Conservation (phyloP, 257 asterid genomes). For the Orobanche coerulescens region DNA sequence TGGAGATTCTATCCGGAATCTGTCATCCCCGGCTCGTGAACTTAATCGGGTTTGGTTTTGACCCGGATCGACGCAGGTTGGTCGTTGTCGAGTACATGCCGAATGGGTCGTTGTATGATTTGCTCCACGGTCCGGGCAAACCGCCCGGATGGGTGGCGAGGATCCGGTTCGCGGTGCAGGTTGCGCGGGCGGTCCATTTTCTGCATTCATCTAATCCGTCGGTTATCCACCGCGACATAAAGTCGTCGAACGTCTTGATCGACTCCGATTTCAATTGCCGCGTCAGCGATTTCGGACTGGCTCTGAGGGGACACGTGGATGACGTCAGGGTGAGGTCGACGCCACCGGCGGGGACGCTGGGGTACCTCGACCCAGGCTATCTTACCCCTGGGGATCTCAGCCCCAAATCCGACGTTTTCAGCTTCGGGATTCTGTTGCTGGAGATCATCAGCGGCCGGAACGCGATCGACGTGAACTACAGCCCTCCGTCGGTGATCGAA, state of each 20-base stretch:
- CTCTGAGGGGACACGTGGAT: conserved; percentile 76
- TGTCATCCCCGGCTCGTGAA: conserved; percentile 61
- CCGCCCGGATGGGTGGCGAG: conserved; percentile 66
- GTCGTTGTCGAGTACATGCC: conserved; percentile 86
- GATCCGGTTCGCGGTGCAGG: conserved; percentile 54
- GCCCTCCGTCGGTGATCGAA: conserved; percentile 78
- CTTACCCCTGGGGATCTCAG: conserved; percentile 83
- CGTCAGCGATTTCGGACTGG: conserved; percentile 72
- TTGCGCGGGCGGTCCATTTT: conserved; percentile 60
- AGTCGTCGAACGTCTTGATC: conserved; percentile 67
- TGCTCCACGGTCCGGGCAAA: conserved; percentile 46
- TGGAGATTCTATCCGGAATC: conserved; percentile 56
- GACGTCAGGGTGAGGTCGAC: conserved; percentile 56
- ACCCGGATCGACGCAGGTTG: conserved; percentile 32
- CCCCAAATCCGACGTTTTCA: conserved; percentile 80
- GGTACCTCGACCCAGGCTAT: conserved; percentile 82
- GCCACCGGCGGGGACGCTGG: conserved; percentile 93
- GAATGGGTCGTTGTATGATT: conserved; percentile 56
- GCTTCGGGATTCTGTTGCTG: conserved; percentile 65
- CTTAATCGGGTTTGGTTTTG: conserved; percentile 50
- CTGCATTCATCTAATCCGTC: conserved; percentile 66
- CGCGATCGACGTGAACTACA: conserved; percentile 67
- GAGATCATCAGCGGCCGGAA: conserved; percentile 77
- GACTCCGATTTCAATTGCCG: conserved; percentile 52
- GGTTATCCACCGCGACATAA: conserved; percentile 72